Conservation (phyloP, 169 alveolate genomes). For the Neospora caninum region DNA sequence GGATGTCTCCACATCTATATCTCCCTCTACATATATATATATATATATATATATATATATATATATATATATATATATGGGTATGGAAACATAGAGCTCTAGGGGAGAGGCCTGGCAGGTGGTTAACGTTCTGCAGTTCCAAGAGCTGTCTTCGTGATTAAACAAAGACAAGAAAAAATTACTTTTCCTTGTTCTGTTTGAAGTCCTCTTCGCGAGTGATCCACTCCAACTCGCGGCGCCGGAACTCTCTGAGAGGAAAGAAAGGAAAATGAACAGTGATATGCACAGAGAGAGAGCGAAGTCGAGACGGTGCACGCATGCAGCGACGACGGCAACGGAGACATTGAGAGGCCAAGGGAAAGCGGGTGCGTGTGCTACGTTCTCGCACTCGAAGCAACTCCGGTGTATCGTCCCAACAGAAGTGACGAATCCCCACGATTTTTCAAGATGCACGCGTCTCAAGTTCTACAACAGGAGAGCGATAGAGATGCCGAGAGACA, state of each 20-base stretch:
- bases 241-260: background rate
- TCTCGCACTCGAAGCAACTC: no score
- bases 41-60: background rate
- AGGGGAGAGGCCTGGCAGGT: no score
- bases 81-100: background rate
- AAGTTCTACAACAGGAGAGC: no score
- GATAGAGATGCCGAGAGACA: no score
- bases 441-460: no score
- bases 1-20: background rate
- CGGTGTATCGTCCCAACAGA: no score
- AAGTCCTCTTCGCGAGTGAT: background rate
- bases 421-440: no score
- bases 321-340: no score
- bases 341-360: no score
- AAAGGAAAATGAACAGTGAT: background rate
- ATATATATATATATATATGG: background rate
- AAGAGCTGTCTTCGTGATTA: background rate
- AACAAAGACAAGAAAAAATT: background rate
- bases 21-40: background rate
- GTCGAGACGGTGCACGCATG: no score
- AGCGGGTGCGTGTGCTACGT: no score
- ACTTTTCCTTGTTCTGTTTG: background rate
- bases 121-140: background rate
- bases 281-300: no score
- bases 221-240: slow-evolving; percentile 37